Base-by-base conservation (phyloP, 371 early-diverging fungal species). In the Funneliformis caledonium region DNA sequence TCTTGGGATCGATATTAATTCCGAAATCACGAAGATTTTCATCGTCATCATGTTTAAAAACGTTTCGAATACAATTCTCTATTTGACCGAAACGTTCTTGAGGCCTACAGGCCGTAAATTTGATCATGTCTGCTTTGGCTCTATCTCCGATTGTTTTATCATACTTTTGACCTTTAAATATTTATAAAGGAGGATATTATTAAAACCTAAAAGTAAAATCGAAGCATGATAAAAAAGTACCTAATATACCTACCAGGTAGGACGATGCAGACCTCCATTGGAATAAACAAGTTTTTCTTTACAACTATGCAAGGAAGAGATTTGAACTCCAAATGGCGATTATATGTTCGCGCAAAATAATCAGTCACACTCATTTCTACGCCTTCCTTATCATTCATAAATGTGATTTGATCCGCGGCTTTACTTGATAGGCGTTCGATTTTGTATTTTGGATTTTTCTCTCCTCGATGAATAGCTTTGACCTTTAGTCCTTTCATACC, bases 221-320 rank as follows among this genome's bases (percentile, higher is more conserved):
- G 37, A 52, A 16, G 3, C 14, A 52, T 4, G 2, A 4, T 47
- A 22, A 61, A 60, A 60, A 60, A 22, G 6, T 9, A 16, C 11
- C 1, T 65, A 69, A 2, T 19, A 56, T n/a, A 69, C 37, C n/a
- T 70, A 70, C 70, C 43, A 70, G 37, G 88, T 26, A 91, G 83
- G 31, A 97, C 84, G 19, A 90, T 88, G 85, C 97, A 97, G 33
- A 96, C 89, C 85, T 98, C 97, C 87, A 97, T 90, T 43, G 98
- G 98, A 47, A 98, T 84, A 78, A 87, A 90, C n/a, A 87, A 83
- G 2, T 86, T 85, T 14, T 52, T 72, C 19, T 86, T 85, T 22
- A 94, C 95, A 33, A 92, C 90, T 7, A 97, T 84, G 78, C 98
- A 97, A 2, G 97, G 97, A 72, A 97, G 84, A 83, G 90, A 89